phyloP scores from a whole-genome alignment of 306 rosid species.

The Calophaca sinica region DNA sequence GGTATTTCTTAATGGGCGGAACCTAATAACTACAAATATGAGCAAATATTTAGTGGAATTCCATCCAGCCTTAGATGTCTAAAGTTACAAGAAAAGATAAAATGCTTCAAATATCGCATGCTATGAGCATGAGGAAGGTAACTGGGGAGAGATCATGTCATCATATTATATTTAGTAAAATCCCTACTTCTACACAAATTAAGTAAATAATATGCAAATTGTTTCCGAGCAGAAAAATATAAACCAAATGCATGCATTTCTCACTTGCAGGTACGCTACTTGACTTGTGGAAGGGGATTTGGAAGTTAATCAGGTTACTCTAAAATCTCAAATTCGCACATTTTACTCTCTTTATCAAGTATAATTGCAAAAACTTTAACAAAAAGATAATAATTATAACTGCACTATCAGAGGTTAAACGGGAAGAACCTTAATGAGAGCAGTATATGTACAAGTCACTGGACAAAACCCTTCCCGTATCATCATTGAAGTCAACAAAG shows the following conservation, averaged over 20 bases:
- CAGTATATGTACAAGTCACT: conserved; percentile 58
- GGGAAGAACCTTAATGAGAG: conserved; percentile 70
- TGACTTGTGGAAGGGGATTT: conserved; percentile 7
- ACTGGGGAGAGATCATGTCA: background rate
- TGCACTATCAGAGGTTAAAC: conserved; percentile 33
- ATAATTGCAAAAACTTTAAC: conserved; percentile 18
- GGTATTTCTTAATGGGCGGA: background rate
- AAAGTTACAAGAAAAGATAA: background rate
- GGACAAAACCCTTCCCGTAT: conserved; percentile 75
- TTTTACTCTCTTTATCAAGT: conserved; percentile 36
- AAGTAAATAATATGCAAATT: conserved; percentile 20
- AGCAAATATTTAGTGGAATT: conserved; percentile 22
- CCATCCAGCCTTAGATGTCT: conserved; percentile 1
- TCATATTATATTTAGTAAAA: conserved; percentile 4
- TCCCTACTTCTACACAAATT: background rate
- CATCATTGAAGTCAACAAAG: conserved; percentile 72
- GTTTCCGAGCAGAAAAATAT: conserved; percentile 34
- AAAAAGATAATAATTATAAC: conserved; percentile 21
- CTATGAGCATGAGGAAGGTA: conserved; percentile 8
- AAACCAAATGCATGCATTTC: conserved; percentile 28
- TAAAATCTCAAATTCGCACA: conserved; percentile 18
- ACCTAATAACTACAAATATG: background rate
- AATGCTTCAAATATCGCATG: conserved; percentile 15
- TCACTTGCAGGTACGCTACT: conserved; percentile 2
- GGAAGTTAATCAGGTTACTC: conserved; percentile 31